Evolutionary conservation across 768 basidiomycete genomes (phyloP), one percentile per base, ranked within the genome.

Genomic region (Agrocybe chaxingu): DNA sequence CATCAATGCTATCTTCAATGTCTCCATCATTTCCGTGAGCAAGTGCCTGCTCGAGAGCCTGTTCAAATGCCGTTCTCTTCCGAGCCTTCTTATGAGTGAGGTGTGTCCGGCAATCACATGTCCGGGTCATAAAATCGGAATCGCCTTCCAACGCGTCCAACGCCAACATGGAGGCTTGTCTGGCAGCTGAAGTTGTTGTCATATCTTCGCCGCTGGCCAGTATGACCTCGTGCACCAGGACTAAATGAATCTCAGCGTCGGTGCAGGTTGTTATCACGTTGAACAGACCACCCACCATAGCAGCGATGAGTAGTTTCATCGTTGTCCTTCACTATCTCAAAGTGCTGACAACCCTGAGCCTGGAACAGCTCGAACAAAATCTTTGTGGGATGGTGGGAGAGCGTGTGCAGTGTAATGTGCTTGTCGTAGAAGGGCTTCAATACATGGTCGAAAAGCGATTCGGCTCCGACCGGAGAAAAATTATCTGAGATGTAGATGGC

Each of bases 391-490:
- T 92, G 89, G 56, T 83, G 80, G 3, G 87, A 80, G 13, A 91
- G 71, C 31, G 84, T 89, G 58, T 82, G 79, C 49, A 89, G 69
- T 24, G 82, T 82, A 64, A 92, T 79, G 55, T 91, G 81, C 55
- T 76, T 76, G 65, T 91, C 83, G 59, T 84, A 89, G 64, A 93
- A 94, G 4, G 90, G 90, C 64, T 81, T 76, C 48, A 92, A 70
- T 42, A 86, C 69, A 45, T 74, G 78, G 49, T 83, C 75, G 67
- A 87, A 93, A 58, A 93, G 73, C 0, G 69, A 68, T 58, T 87
- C 78, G 19, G 77, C 76, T 3, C 87, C 87, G 45, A 70, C 67
- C 19, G 77, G 76, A 12, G 80, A 77, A 66, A 84, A 89, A 48
- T 78, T 73, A 62, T 92, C 89, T 16, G 84, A 87, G 54, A 93